Percentiles rank a stretch among this genome's conserved stretches.
These are phyloP conservation scores for Penicillium brevicompactum DNA, from an alignment of 2,329 filamentous ascomycete genomes.

Conservation along the genomic window DNA sequence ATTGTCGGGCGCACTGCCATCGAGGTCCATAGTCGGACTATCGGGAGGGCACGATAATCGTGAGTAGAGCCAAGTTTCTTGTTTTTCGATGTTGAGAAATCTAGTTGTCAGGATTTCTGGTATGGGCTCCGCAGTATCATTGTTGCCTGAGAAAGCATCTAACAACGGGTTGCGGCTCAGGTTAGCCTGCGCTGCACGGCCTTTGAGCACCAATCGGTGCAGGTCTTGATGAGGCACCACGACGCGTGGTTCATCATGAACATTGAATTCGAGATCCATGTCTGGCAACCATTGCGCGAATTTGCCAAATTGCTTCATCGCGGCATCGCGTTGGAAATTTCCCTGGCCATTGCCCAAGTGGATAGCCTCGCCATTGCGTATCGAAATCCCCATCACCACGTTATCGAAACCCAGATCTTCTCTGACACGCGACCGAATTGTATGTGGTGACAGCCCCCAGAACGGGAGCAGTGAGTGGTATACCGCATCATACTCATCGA, in stretches of 20 bases:
- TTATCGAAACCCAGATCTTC: constrained; percentile 10
- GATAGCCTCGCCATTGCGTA: constrained; percentile 8
- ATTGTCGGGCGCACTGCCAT: constrained; percentile 3
- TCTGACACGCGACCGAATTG: constrained; percentile 9
- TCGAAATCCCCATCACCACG: constrained; percentile 8
- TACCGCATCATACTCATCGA: constrained; percentile 18
- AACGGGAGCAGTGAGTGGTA: constrained; percentile 14
- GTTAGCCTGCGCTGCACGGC: constrained; percentile 5
- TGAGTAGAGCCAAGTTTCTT: constrained; percentile 18
- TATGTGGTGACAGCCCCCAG: constrained; percentile 11
- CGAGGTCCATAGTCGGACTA: constrained; percentile 5
- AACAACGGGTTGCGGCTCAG: not conserved
- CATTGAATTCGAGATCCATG: constrained; percentile 87
- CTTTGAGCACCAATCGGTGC: constrained; percentile 58
- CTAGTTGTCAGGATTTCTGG: not conserved
- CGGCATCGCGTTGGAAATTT: constrained; percentile 48
- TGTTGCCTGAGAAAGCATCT: not conserved
- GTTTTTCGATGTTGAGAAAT: constrained; percentile 10
- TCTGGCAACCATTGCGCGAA: constrained; percentile 75
- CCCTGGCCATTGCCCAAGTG: constrained; percentile 54
- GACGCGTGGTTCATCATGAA: constrained; percentile 82
- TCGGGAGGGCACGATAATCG: constrained; percentile 16
- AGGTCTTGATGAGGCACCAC: constrained; percentile 76
- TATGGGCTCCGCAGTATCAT: not conserved
- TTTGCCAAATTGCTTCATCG: constrained; percentile 70